Percentiles rank a stretch among this genome's conserved stretches.
Conservation (phyloP, 2,329 filamentous ascomycete genomes). For the Venturia effusa region DNA sequence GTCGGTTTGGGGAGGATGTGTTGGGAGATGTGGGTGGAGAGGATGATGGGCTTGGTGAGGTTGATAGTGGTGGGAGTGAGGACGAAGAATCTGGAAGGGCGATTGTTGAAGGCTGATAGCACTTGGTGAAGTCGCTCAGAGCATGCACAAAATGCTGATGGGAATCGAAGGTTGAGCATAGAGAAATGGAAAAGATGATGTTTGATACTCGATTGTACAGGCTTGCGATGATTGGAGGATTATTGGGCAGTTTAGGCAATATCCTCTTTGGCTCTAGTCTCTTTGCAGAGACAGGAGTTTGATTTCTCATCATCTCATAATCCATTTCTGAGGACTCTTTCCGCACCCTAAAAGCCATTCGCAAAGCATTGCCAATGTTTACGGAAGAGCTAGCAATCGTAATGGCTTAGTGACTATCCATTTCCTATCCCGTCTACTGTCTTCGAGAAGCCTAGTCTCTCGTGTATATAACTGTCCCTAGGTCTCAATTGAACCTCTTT, state of each 20-base stretch:
- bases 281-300: background rate
- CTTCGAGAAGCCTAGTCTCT: background rate
- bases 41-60: background rate
- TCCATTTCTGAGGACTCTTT: background rate
- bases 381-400: background rate
- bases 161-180: background rate
- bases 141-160: background rate
- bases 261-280: background rate
- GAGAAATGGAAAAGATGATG: background rate
- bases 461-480: slow-evolving; percentile 1
- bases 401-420: background rate
- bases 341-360: background rate
- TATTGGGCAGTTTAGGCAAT: background rate
- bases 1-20: background rate
- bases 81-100: background rate
- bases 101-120: background rate
- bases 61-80: background rate
- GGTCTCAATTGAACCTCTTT: background rate
- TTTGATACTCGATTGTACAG: background rate
- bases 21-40: background rate
- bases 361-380: slow-evolving; percentile 4
- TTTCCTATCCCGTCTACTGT: background rate
- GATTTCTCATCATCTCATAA: slow-evolving; percentile 1
- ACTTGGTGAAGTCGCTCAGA: background rate
- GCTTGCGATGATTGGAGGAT: background rate